These are phyloP conservation scores for Phanerochaete carnosa DNA, from an alignment of 768 basidiomycete species.

Conservation along the genomic window DNA sequence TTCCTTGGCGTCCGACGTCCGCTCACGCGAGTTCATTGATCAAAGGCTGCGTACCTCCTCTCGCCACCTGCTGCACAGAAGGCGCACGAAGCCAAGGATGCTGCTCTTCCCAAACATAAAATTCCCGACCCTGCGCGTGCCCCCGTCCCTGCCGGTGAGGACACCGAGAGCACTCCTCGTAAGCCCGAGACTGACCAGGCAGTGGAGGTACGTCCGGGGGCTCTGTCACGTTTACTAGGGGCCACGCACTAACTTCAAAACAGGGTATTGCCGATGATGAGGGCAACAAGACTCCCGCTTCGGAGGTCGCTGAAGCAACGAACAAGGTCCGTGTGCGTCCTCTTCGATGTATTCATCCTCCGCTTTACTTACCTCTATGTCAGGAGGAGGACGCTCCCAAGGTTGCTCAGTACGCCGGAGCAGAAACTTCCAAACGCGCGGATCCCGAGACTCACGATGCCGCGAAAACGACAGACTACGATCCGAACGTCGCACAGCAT, in stretches of 20 bases:
- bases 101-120: not conserved
- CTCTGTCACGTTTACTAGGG: not conserved
- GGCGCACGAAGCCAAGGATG: constrained; percentile 6
- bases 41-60: constrained; percentile 10
- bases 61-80: not conserved
- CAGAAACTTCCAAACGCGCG: not conserved
- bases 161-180: not conserved
- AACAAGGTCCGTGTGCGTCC: constrained; percentile 20
- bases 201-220: not conserved
- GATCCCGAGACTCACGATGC: not conserved
- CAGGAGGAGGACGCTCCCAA: constrained; percentile 31
- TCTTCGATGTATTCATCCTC: not conserved
- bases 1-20: not conserved
- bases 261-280: constrained; percentile 36
- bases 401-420: constrained; percentile 16
- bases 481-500: not conserved
- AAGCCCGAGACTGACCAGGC: not conserved
- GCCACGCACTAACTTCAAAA: not conserved
- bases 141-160: not conserved
- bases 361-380: not conserved
- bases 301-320: constrained; percentile 29
- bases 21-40: not conserved
- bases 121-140: constrained; percentile 1
- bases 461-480: not conserved
- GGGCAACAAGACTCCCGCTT: constrained; percentile 36